Evolutionary conservation across 108 stramenopile species (phyloP), one percentile per base, ranked within the genome.

Genomic region (Discostella pseudostelligera): DNA sequence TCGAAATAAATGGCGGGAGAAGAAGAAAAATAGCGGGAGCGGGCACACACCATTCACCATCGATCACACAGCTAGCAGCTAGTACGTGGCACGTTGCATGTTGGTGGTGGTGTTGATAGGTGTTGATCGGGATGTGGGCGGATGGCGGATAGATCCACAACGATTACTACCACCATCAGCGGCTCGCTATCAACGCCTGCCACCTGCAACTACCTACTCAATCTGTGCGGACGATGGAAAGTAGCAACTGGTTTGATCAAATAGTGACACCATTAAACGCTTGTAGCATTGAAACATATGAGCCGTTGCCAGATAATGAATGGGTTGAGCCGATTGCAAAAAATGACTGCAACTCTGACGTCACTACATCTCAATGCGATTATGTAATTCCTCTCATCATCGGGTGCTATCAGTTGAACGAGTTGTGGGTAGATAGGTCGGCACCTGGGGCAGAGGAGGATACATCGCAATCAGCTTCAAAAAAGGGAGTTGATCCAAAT

Each of bases 401-500:
- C 29, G 85, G 85, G 11, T 93, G 92, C 48, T 93, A 93, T 70
- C 79, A 93, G 66, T 74, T 93, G 17, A 76, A 86, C 35, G 83
- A 87, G 65, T 21, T 48, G n/a, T 63, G 68, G 12, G 44, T 25
- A 6, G 21, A 26, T 46, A 19, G 39, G 43, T 61, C 51, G 24
- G 40, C 22, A 1, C 20, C 39, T 42, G 51, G 21, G 32, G 29
- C 32, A 62, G 28, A 62, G 3, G 51, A 8, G 17, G 32, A 19
- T 37, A 17, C 40, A 44, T 26, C 62, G 13, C 32, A 56, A 19
- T 35, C 12, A 0, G 14, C n/a, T 37, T 28, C 54, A 39, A 14
- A 24, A 22, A 25, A 47, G 29, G 24, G 21, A n/a, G n/a, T n/a
- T 16, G 53, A 58, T 56, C 10, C 60, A 67, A 25, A 40, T 11